These are phyloP conservation scores for Podila clonocystis DNA, from an alignment of 192 early-diverging fungal genomes.

Conservation along the genomic window DNA sequence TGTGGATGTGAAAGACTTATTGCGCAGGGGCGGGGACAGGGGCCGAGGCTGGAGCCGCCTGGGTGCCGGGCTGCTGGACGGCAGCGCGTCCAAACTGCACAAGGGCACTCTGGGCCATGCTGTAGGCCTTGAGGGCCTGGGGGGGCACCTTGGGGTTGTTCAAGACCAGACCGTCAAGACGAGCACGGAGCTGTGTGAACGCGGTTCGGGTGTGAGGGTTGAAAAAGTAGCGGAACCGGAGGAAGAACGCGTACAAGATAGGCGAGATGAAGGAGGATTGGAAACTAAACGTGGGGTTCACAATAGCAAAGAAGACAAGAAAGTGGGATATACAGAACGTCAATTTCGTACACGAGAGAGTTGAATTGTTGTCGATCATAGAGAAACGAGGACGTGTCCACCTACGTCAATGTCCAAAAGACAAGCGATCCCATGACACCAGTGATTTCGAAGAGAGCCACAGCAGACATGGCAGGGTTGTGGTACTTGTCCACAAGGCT, in stretches of 20 bases:
- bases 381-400: not conserved
- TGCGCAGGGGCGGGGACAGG: not conserved
- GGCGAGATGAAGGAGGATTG: constrained; percentile 62
- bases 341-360: not conserved
- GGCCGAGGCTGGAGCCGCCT: not conserved
- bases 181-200: constrained; percentile 49
- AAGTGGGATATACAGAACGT: not conserved
- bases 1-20: no score
- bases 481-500: constrained; percentile 70
- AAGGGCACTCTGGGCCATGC: constrained; percentile 28
- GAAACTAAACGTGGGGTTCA: constrained; percentile 29
- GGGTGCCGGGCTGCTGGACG: constrained; percentile 33
- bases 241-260: constrained; percentile 75
- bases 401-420: constrained; percentile 63
- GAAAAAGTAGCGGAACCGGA: constrained; percentile 78
- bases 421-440: constrained; percentile 72
- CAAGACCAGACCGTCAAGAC: constrained; percentile 53
- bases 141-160: constrained; percentile 60
- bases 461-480: constrained; percentile 65
- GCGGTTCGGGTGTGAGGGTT: constrained; percentile 61
- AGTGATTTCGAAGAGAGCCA: constrained; percentile 76
- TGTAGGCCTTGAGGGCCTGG: constrained; percentile 54
- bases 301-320: not conserved
- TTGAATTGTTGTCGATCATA: not conserved
- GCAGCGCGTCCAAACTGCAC: constrained; percentile 41